A percentile compares a stretch with the other conserved stretches of the same genome.
phyloP scores from a whole-genome alignment of 169 alveolate genomes.

The Plasmodium malariae region DNA sequence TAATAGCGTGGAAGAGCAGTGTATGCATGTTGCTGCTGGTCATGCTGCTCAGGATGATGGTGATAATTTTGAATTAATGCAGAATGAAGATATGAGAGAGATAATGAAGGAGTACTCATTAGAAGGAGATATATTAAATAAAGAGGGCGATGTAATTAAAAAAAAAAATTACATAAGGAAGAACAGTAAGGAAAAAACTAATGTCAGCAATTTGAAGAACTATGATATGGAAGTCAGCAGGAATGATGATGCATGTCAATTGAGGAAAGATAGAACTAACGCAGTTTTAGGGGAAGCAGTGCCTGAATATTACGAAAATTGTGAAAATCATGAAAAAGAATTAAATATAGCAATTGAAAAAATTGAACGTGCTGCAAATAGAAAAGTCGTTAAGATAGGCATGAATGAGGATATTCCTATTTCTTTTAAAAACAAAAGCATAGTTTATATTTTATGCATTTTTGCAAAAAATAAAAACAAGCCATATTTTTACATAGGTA shows the following conservation, averaged over 20 bases:
- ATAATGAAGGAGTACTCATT: neutral
- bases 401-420: conserved; percentile 75
- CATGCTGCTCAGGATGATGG: neutral
- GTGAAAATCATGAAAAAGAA: conserved; percentile 27
- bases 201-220: neutral
- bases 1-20: no score
- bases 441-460: conserved; percentile 69
- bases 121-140: neutral
- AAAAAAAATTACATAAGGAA: neutral
- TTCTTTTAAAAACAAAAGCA: conserved; percentile 73
- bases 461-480: conserved; percentile 22
- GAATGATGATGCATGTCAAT: neutral
- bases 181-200: neutral
- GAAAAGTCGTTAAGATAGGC: conserved; percentile 33
- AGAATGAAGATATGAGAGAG: neutral
- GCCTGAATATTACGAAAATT: neutral
- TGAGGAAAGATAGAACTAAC: neutral
- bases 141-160: neutral
- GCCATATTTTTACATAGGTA: conserved; percentile 76
- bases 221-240: neutral
- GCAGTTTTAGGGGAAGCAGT: neutral
- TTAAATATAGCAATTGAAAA: conserved; percentile 20
- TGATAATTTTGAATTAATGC: neutral
- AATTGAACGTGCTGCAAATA: conserved; percentile 34
- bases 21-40: no score